Percentiles rank a stretch among this genome's conserved stretches.
Conservation (phyloP, 108 stramenopile genomes). For the Cyclotella atomus region DNA sequence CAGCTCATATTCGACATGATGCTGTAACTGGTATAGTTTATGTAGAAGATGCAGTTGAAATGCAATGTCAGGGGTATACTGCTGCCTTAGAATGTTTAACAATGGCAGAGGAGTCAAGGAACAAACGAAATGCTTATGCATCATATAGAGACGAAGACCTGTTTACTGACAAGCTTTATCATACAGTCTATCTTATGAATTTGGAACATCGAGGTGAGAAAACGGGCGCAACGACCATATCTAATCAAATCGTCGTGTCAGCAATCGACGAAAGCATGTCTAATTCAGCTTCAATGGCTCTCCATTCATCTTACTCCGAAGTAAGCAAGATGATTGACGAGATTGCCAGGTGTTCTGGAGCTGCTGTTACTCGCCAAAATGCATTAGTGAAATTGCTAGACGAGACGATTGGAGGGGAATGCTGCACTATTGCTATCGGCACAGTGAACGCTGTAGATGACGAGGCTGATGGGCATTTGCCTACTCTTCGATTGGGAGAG, state of each 20-base stretch:
- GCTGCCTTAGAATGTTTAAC: slow-evolving; percentile 16
- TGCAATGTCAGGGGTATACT: slow-evolving; percentile 11
- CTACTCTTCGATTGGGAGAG: slow-evolving; percentile 22
- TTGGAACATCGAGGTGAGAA: slow-evolving; percentile 4
- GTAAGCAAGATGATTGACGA: slow-evolving; percentile 4
- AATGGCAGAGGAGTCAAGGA: slow-evolving; percentile 11
- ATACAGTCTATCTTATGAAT: slow-evolving; percentile 19
- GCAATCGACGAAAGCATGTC: slow-evolving; percentile 21
- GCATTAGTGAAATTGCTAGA: slow-evolving; percentile 9
- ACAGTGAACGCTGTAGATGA: slow-evolving; percentile 3
- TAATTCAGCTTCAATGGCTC: slow-evolving; percentile 19
- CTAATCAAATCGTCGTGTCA: slow-evolving; percentile 15
- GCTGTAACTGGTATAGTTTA: slow-evolving; percentile 3
- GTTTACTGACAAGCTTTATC: slow-evolving; percentile 15
- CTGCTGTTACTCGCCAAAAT: neutral
- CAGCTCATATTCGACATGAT: slow-evolving; percentile 16
- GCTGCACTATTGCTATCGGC: slow-evolving; percentile 16
- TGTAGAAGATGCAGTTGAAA: slow-evolving; percentile 17
- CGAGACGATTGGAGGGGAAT: slow-evolving; percentile 20
- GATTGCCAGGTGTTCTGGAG: slow-evolving; percentile 9
- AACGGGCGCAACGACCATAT: neutral
- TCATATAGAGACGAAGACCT: neutral
- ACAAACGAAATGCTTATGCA: neutral
- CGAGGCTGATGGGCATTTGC: slow-evolving; percentile 6
- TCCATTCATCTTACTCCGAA: slow-evolving; percentile 27